Percentiles rank a stretch among this genome's conserved stretches.
Conservation (phyloP, 164 flowering plant genomes). For the Aristolochia contorta region DNA sequence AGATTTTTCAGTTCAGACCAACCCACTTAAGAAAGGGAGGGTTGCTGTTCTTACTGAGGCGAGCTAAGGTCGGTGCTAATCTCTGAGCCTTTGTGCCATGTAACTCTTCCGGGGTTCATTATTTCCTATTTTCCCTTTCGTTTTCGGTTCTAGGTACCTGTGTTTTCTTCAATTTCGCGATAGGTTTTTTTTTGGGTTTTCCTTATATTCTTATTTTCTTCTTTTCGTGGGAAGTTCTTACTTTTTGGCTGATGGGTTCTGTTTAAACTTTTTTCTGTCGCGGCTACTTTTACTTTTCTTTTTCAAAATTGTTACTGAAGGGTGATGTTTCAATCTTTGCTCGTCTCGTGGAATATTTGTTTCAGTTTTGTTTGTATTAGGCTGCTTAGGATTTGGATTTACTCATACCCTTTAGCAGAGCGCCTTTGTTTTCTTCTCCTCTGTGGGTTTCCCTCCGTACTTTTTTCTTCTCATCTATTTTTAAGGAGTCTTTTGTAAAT, state of each 20-base stretch:
- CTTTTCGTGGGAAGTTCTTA: neutral
- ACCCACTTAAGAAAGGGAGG: neutral
- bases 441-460: neutral
- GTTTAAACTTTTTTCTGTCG: neutral
- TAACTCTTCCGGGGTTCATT: too few relatives aligned
- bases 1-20: neutral
- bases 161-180: too few relatives aligned
- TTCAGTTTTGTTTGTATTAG: neutral
- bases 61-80: too few relatives aligned
- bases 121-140: too few relatives aligned
- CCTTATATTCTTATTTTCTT: neutral
- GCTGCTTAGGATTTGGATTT: neutral
- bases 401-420: neutral
- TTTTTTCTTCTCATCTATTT: neutral
- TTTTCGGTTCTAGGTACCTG: too few relatives aligned
- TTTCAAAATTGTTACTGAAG: neutral
- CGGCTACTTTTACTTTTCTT: neutral
- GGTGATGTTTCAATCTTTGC: neutral
- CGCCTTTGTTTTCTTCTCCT: neutral
- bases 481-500: neutral
- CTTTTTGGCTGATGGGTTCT: neutral
- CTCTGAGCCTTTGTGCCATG: too few relatives aligned
- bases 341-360: neutral
- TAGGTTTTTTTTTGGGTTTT: neutral
- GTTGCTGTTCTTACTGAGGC: too few relatives aligned